Evolutionary conservation across 1,284 basidiomycete species (phyloP).

Genomic region (Phenoliferia sp.): DNA sequence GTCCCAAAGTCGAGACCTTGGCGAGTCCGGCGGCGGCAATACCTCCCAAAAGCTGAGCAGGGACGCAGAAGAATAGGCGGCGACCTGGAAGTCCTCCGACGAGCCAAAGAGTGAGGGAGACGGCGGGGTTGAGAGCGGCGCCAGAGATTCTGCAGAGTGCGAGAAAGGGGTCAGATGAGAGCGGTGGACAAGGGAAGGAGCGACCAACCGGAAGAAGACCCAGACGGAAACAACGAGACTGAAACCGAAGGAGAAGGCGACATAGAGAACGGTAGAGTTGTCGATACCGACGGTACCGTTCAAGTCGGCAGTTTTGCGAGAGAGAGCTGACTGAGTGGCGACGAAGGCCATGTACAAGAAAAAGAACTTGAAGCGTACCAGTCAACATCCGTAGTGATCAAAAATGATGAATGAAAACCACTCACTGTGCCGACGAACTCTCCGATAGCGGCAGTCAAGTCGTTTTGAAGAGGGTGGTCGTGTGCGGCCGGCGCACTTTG

Average conservation of each 20-base stretch:
- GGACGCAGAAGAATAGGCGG: constrained; percentile 43
- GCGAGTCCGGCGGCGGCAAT: constrained; percentile 48
- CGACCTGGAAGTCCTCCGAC: constrained; percentile 46
- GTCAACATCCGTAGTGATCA: neutral
- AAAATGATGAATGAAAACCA: neutral
- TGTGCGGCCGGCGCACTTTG: neutral
- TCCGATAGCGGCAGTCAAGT: constrained; percentile 46
- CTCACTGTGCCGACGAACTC: constrained; percentile 48
- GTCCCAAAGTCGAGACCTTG: constrained; percentile 43
- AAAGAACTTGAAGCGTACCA: constrained; percentile 20
- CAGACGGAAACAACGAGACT: constrained; percentile 44
- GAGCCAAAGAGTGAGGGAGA: constrained; percentile 46
- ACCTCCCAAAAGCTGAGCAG: constrained; percentile 47
- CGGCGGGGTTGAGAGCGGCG: constrained; percentile 45
- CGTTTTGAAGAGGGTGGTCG: constrained; percentile 8
- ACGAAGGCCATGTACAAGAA: constrained; percentile 46
- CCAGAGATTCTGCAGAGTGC: neutral
- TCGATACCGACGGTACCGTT: constrained; percentile 20
- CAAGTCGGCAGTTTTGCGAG: constrained; percentile 12
- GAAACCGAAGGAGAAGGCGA: constrained; percentile 48
- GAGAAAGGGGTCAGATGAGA: neutral
- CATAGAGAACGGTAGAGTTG: constrained; percentile 44
- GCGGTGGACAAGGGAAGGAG: no score
- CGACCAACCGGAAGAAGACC: constrained; percentile 45
- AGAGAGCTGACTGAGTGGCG: constrained; percentile 37